Conservation (phyloP, 2,329 filamentous ascomycete genomes). For the Aspergillus clavatus region DNA sequence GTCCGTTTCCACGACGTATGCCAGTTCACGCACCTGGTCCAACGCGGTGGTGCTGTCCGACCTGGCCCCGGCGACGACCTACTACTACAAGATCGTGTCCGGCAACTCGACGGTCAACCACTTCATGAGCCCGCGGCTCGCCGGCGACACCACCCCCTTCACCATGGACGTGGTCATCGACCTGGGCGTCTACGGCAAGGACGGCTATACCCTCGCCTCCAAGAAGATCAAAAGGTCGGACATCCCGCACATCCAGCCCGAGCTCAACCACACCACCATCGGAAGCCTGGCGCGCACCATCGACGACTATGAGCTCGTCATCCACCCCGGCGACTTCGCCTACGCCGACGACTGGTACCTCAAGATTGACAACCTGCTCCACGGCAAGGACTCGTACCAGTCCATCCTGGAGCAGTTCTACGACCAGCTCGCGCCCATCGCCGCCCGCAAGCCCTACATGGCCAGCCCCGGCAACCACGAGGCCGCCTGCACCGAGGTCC, state of each 20-base stretch:
- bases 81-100: conserved; percentile 58
- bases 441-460: conserved; percentile 54
- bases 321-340: conserved; percentile 45
- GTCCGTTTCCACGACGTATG: conserved; percentile 46
- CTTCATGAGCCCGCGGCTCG: conserved; percentile 51
- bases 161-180: conserved; percentile 51
- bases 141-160: conserved; percentile 54
- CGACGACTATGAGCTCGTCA: conserved; percentile 51
- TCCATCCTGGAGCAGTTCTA: conserved; percentile 56
- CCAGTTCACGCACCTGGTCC: conserved; percentile 51
- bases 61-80: conserved; percentile 51
- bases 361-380: conserved; percentile 43
- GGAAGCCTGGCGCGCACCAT: conserved; percentile 48
- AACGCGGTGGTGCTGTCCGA: conserved; percentile 46
- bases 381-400: conserved; percentile 51
- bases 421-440: conserved; percentile 50
- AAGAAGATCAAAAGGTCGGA: conserved; percentile 45
- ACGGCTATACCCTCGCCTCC: conserved; percentile 49
- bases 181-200: conserved; percentile 50
- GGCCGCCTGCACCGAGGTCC: conserved; percentile 44
- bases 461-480: conserved; percentile 57
- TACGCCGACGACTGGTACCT: conserved; percentile 58
- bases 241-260: conserved; percentile 48
- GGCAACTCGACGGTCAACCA: conserved; percentile 52
- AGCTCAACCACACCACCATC: conserved; percentile 57